Conservation (phyloP, 495 filamentous ascomycete species). For the Annulohypoxylon nitens region DNA sequence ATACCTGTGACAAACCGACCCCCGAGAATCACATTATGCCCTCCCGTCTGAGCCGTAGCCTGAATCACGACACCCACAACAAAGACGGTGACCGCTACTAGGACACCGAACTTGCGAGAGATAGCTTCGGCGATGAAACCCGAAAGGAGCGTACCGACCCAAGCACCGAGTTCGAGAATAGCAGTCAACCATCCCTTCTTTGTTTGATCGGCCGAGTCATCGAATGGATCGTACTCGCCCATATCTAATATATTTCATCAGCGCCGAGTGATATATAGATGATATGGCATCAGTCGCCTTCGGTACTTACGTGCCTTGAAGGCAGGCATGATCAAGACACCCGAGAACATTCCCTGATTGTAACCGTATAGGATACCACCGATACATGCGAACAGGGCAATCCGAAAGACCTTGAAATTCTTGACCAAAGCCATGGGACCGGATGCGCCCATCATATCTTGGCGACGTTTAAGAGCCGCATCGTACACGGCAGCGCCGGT, state of each 20-base stretch:
- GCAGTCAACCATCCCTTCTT: constrained; percentile 84
- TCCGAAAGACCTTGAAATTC: constrained; percentile 77
- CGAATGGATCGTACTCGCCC: constrained; percentile 68
- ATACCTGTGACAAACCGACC: constrained; percentile 84
- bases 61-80: constrained; percentile 83
- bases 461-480: constrained; percentile 73
- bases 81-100: constrained; percentile 79
- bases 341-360: constrained; percentile 86
- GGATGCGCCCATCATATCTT: constrained; percentile 72
- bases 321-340: constrained; percentile 73
- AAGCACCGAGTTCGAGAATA: constrained; percentile 85
- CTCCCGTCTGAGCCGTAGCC: constrained; percentile 68
- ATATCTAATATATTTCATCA: constrained; percentile 66
- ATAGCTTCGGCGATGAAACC: constrained; percentile 81
- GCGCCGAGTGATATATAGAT: constrained; percentile 6
- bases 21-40: constrained; percentile 72
- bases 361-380: constrained; percentile 77
- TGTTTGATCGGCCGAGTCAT: constrained; percentile 65
- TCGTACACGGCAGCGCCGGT: constrained; percentile 63
- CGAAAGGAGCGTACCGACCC: constrained; percentile 80
- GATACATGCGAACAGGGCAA: constrained; percentile 82
- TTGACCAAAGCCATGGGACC: constrained; percentile 74
- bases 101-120: constrained; percentile 79
- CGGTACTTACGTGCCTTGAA: constrained; percentile 62
- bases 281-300: neutral